Evolutionary conservation across 805 yeast genomes (phyloP), one percentile per base, ranked within the genome.

Genomic region (Ascoidea rubescens): DNA sequence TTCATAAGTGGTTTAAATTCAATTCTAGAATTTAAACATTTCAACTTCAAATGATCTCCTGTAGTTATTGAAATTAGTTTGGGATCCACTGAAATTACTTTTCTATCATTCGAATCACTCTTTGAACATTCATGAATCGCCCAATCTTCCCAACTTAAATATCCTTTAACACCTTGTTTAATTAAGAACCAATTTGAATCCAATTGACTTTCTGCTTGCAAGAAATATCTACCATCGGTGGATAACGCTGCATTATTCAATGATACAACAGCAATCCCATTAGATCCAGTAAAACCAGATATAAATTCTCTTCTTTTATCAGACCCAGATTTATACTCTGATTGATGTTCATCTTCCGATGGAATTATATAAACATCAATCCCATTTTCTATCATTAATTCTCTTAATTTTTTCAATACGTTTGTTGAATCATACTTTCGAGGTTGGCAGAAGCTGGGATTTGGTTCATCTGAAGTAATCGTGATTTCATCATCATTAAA

Each of bases 1-100:
- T 68, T 67, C 17, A 77, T 69, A 50, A 72, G 68, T 21, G 69
- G 63, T 4, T 63, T 62, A 31, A 61, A 52, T 5, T 53, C 57
- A n/a, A 57, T 54, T 47, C 46, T 6, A 4, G 8, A 8, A 31
- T 16, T 31, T 17, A 16, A 57, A 59, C 45, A 62, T 62, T 43
- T 62, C 47, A 48, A 60, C 57, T 37, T 59, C 52, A 51, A 59
- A 56, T 50, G 71, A 64, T 17, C 59, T 48, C 43, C 58, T 31
- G 68, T 62, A 16, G 70, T 65, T 56, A 73, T 71, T 54, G 80
- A 73, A 48, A 91, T 74, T 46, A 91, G 67, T 57, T 77, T 75
- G 1, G 98, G 96, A 65, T 93, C 98, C 32, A 87, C 82, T 42
- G 78, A 79, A 37, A 66, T 67, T 17, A 65, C 61, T 54, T 67